Evolutionary conservation across 2,329 filamentous ascomycete genomes (phyloP).

Genomic region (Phialocephala subalpina): DNA sequence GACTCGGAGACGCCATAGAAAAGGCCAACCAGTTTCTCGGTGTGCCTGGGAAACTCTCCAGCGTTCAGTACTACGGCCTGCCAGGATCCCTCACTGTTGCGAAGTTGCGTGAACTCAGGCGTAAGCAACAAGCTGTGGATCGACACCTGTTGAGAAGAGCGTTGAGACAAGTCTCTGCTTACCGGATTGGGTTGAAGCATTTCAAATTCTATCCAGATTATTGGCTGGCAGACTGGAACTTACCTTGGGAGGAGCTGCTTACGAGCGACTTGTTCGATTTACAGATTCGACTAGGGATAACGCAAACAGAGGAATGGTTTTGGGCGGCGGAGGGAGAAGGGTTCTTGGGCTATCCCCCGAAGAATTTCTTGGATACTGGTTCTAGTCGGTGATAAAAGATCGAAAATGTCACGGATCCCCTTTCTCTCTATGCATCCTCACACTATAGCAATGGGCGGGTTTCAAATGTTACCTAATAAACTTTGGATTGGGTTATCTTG

Average conservation of each 20-base stretch:
- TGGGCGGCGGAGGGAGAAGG: neutral
- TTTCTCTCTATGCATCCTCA: too few species aligned
- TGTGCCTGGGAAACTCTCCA: neutral
- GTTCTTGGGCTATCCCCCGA: neutral
- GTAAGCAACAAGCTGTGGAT: neutral
- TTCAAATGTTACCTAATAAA: too few species aligned
- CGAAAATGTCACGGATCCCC: too few species aligned
- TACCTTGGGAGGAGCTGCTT: neutral
- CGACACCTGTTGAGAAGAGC: too few species aligned
- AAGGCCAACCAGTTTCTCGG: neutral
- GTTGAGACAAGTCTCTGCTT: neutral
- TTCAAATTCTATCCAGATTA: neutral
- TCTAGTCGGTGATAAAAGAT: too few species aligned
- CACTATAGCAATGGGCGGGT: too few species aligned
- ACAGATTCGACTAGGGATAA: neutral
- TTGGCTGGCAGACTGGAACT: neutral
- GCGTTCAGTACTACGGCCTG: neutral
- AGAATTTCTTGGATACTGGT: neutral
- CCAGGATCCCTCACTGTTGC: neutral
- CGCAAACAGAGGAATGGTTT: neutral
- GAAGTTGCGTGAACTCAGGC: neutral
- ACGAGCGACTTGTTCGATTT: neutral
- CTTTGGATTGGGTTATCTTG: too few species aligned
- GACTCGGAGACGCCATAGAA: neutral
- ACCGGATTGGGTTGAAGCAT: neutral